Evolutionary conservation across 176 grass and related monocot species (phyloP).

Genomic region (Avena eriantha): DNA sequence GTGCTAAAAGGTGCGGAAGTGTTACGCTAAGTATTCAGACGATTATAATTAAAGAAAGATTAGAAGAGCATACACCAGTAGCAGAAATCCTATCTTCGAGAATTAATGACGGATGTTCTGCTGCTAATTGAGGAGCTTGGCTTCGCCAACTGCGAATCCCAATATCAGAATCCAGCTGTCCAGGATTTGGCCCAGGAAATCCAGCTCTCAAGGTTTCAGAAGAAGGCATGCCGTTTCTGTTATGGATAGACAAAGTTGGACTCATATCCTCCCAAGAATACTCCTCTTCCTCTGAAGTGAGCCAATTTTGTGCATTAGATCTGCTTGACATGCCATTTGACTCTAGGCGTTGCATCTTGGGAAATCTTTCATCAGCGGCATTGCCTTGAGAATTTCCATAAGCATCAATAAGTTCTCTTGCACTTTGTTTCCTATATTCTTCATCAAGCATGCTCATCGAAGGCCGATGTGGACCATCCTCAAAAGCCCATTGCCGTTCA

Average conservation of each 20-base stretch:
- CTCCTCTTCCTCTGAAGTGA: constrained; percentile 87
- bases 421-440: constrained; percentile 70
- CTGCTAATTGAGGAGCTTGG: constrained; percentile 48
- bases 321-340: constrained; percentile 59
- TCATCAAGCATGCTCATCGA: constrained; percentile 57
- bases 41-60: constrained; percentile 44
- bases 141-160: constrained; percentile 62
- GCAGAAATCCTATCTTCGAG: constrained; percentile 66
- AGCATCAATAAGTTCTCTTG: constrained; percentile 95
- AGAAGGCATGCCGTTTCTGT: constrained; percentile 56
- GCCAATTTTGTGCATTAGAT: constrained; percentile 69
- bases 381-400: constrained; percentile 89
- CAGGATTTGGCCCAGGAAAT: constrained; percentile 56
- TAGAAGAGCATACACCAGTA: constrained; percentile 57
- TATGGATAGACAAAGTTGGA: constrained; percentile 77
- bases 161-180: constrained; percentile 60
- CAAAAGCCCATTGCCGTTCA: constrained; percentile 43
- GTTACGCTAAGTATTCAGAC: constrained; percentile 18
- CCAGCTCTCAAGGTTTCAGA: constrained; percentile 49
- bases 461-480: constrained; percentile 42
- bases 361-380: constrained; percentile 61
- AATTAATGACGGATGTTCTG: constrained; percentile 53
- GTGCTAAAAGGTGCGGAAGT: not conserved
- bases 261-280: constrained; percentile 99
- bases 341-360: constrained; percentile 77